Conservation (phyloP, 345 rosid species). For the Syzygium aromaticum region DNA sequence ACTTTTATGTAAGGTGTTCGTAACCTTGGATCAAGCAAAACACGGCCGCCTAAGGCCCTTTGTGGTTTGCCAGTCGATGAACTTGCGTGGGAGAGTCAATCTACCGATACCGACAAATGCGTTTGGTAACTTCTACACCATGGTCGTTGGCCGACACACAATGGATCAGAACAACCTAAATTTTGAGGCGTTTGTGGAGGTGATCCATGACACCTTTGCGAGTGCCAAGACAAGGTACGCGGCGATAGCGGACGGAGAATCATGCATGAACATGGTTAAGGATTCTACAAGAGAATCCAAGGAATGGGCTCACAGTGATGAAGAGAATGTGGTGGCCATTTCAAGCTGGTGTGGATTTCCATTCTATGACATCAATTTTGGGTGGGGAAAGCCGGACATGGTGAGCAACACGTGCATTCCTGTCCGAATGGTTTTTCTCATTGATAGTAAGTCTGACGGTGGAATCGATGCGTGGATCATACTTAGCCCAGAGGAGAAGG, state of each 20-base stretch:
- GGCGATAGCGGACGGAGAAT: background rate
- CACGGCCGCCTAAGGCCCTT: background rate
- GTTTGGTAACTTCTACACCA: background rate
- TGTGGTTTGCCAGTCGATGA: background rate
- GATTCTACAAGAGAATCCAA: background rate
- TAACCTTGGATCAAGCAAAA: background rate
- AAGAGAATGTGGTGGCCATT: conserved; percentile 12
- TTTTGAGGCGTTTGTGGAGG: background rate
- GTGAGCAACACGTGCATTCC: conserved; percentile 21
- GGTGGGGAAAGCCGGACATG: conserved; percentile 53
- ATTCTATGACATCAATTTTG: conserved; percentile 36
- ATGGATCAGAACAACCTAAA: background rate
- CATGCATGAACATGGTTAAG: background rate
- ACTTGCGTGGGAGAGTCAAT: background rate
- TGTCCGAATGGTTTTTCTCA: conserved; percentile 21
- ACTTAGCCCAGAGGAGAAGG: conserved; percentile 5
- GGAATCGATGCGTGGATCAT: conserved; percentile 51
- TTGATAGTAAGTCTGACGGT: conserved; percentile 23
- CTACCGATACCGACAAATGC: background rate
- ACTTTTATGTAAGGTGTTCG: background rate
- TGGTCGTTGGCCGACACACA: background rate
- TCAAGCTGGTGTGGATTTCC: conserved; percentile 34
- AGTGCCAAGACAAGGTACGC: background rate
- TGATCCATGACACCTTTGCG: background rate
- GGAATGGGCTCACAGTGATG: conserved; percentile 3